Evolutionary conservation across 192 early-diverging fungal species (phyloP).

Genomic region (Backusella australiensis): DNA sequence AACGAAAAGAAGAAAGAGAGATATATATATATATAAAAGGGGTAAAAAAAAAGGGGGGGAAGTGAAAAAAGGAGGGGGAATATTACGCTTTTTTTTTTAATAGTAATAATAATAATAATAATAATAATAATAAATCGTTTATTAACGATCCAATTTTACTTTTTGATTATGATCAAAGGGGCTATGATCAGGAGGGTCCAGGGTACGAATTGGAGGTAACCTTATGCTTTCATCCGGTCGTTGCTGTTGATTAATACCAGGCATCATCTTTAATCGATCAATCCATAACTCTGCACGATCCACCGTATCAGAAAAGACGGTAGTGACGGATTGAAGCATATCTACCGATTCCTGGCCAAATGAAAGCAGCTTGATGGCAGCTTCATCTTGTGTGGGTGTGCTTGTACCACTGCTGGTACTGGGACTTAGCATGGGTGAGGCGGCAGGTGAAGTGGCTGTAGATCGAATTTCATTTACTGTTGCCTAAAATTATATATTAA

Average conservation of each 20-base stretch:
- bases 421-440: constrained; percentile 32
- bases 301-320: constrained; percentile 69
- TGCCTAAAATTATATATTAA: constrained; percentile 9
- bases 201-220: constrained; percentile 18
- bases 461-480: constrained; percentile 40
- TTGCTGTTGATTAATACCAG: constrained; percentile 10
- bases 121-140: background rate
- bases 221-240: background rate
- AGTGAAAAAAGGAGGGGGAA: background rate
- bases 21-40: background rate
- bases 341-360: constrained; percentile 69
- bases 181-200: constrained; percentile 11
- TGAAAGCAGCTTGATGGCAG: constrained; percentile 63
- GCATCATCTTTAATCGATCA: constrained; percentile 43
- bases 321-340: constrained; percentile 67
- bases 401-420: background rate
- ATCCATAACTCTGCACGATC: constrained; percentile 63
- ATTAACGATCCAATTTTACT: constrained; percentile 8
- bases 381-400: constrained; percentile 37
- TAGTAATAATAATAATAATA: background rate
- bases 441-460: constrained; percentile 32
- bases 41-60: background rate
- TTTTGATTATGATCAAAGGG: constrained; percentile 12
- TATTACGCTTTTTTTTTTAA: background rate
- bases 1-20: background rate